phyloP scores from a whole-genome alignment of 1,284 basidiomycete genomes.

The Pisolithus thermaeus region DNA sequence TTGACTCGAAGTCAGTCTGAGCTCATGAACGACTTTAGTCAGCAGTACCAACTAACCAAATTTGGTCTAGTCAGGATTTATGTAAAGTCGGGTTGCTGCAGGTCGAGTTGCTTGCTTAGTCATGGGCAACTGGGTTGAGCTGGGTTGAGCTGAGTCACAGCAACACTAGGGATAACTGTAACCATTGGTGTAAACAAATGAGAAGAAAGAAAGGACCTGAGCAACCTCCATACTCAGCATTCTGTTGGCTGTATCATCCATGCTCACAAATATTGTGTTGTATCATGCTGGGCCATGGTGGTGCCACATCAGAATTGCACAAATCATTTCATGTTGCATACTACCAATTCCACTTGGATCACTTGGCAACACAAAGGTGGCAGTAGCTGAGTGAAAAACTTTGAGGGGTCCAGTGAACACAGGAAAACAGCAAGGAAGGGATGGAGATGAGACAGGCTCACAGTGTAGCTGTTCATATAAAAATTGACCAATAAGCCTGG shows the following conservation, averaged over 20 bases:
- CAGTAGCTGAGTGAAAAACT: constrained; percentile 1
- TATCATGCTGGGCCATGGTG: not conserved
- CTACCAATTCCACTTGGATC: not conserved
- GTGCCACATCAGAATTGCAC: not conserved
- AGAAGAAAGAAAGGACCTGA: not conserved
- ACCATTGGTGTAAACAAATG: not conserved
- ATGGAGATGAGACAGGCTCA: not conserved
- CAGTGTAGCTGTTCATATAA: not conserved
- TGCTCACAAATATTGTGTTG: constrained; percentile 3
- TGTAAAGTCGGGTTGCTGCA: too few species aligned
- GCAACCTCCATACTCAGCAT: constrained; percentile 1
- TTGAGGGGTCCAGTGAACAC: not conserved
- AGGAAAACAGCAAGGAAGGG: not conserved
- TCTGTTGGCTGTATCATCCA: not conserved
- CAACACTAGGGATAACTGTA: constrained; percentile 1
- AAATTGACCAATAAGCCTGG: not conserved
- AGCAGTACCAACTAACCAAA: too few species aligned
- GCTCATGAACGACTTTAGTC: too few species aligned
- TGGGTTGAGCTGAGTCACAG: too few species aligned
- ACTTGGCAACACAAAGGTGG: not conserved
- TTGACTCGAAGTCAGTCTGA: too few species aligned
- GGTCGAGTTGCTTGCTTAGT: too few species aligned
- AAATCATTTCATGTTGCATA: not conserved
- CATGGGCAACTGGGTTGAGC: too few species aligned
- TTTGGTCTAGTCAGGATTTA: too few species aligned